Percentiles rank a stretch among this genome's conserved stretches.
Conservation (phyloP, 805 yeast species). For the Metschnikowia vanudenii region DNA sequence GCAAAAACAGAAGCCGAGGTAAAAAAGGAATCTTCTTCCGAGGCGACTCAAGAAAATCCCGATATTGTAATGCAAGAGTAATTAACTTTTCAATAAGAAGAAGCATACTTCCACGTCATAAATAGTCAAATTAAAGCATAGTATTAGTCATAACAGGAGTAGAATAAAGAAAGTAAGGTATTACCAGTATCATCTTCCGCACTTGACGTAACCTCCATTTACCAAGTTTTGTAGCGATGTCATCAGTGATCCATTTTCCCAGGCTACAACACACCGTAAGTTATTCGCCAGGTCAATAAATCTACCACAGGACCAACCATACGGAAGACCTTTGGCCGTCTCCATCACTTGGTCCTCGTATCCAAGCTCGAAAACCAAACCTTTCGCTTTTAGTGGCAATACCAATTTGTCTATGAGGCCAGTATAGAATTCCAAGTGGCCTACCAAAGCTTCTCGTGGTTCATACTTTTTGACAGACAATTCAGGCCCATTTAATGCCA, state of each 20-base stretch:
- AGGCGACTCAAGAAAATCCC: not conserved
- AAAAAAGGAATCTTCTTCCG: not conserved
- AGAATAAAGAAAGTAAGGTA: not conserved
- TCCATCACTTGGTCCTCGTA: slow-evolving; percentile 51
- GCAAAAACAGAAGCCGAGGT: not conserved
- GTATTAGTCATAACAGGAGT: not conserved
- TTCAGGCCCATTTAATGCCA: slow-evolving; percentile 44
- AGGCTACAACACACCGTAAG: slow-evolving; percentile 64
- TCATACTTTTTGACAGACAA: slow-evolving; percentile 69
- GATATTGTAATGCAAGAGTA: slow-evolving; percentile 1
- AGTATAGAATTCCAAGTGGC: slow-evolving; percentile 68
- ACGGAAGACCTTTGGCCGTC: slow-evolving; percentile 29
- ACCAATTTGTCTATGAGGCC: slow-evolving; percentile 51
- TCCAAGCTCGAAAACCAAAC: slow-evolving; percentile 79
- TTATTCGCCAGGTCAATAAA: slow-evolving; percentile 51
- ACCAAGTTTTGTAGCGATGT: not conserved
- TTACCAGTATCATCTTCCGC: not conserved
- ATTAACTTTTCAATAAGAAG: not conserved
- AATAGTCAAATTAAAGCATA: not conserved
- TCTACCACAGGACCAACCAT: slow-evolving; percentile 50
- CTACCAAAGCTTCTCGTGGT: slow-evolving; percentile 77
- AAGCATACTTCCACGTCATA: not conserved
- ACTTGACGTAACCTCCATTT: slow-evolving; percentile 4
- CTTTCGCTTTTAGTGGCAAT: slow-evolving; percentile 41
- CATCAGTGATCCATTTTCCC: slow-evolving; percentile 34